Evolutionary conservation across 192 early-diverging fungal genomes (phyloP).

Genomic region (Piromyces sp.): DNA sequence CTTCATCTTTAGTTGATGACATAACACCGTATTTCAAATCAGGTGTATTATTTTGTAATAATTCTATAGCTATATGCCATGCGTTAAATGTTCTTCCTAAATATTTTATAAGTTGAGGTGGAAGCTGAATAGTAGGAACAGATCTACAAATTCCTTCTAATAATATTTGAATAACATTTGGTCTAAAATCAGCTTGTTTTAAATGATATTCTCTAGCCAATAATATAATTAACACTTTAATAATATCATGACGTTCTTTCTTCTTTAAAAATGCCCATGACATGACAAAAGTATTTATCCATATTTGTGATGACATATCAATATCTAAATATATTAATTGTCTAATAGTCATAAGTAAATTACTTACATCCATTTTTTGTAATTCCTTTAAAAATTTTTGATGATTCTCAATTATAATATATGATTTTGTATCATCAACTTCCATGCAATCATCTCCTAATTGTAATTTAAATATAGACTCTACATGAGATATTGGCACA

Average conservation of each 20-base stretch:
- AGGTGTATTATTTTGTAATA: conserved; percentile 46
- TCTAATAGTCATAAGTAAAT: conserved; percentile 15
- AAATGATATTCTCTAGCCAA: conserved; percentile 82
- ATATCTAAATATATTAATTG: conserved; percentile 20
- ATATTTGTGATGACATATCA: conserved; percentile 51
- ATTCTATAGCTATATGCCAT: conserved; percentile 71
- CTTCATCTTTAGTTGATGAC: conserved; percentile 55
- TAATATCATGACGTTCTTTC: conserved; percentile 70
- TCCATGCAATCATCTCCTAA: conserved; percentile 10
- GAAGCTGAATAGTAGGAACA: conserved; percentile 51
- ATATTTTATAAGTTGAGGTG: conserved; percentile 85
- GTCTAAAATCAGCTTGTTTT: conserved; percentile 54
- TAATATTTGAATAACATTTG: conserved; percentile 90
- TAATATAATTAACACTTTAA: conserved; percentile 62
- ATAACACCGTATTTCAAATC: conserved; percentile 34
- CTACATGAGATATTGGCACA: background rate
- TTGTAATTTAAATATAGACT: background rate
- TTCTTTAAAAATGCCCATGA: conserved; percentile 55
- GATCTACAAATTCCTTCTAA: conserved; percentile 71
- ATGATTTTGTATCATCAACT: conserved; percentile 6
- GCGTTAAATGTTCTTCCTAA: conserved; percentile 81
- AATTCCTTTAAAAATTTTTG: conserved; percentile 41
- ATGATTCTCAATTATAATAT: conserved; percentile 27
- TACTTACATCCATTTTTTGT: conserved; percentile 17
- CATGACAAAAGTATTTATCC: conserved; percentile 69